Percentiles rank a stretch among this genome's conserved stretches.
Conservation (phyloP, 177 flowering plant genomes). For the Tripterygium wilfordii region DNA sequence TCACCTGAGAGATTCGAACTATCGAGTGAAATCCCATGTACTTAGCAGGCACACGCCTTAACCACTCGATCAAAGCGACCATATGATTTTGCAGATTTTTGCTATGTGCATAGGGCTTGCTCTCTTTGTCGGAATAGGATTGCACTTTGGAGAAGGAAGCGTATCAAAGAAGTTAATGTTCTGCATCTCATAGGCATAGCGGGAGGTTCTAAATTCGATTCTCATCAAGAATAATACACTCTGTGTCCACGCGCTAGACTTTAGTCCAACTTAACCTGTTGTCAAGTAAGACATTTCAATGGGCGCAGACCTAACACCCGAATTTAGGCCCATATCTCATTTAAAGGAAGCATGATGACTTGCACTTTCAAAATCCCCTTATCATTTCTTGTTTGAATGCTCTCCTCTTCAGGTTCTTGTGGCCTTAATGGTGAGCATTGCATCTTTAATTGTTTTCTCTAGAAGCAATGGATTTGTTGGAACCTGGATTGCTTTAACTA, state of each 20-base stretch:
- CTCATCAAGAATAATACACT: too few relatives aligned
- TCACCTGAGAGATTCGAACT: conserved; percentile 66
- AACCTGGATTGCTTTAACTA: conserved; percentile 48
- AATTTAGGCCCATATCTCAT: too few relatives aligned
- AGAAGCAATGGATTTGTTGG: conserved; percentile 42
- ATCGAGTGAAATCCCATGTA: conserved; percentile 99
- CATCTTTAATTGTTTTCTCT: conserved; percentile 28
- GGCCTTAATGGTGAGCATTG: conserved; percentile 33
- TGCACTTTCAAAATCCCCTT: too few relatives aligned
- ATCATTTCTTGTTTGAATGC: too few relatives aligned
- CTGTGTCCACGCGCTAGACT: too few relatives aligned
- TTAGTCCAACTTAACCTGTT: too few relatives aligned
- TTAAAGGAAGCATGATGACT: too few relatives aligned
- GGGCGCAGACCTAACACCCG: too few relatives aligned
- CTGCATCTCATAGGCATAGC: conserved; percentile 30
- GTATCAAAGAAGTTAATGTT: conserved; percentile 36
- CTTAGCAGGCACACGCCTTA: conserved; percentile 99
- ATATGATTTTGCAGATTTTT: conserved; percentile 26
- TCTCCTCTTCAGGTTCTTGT: conserved; percentile 41
- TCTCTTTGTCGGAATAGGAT: conserved; percentile 28
- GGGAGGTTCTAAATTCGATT: too few relatives aligned
- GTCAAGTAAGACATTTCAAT: too few relatives aligned
- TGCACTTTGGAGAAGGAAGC: conserved; percentile 33
- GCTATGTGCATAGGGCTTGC: conserved; percentile 38
- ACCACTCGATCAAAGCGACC: conserved; percentile 99